Evolutionary conservation across 208 protist species (phyloP).

Genomic region (Trypanosoma conorhini): DNA sequence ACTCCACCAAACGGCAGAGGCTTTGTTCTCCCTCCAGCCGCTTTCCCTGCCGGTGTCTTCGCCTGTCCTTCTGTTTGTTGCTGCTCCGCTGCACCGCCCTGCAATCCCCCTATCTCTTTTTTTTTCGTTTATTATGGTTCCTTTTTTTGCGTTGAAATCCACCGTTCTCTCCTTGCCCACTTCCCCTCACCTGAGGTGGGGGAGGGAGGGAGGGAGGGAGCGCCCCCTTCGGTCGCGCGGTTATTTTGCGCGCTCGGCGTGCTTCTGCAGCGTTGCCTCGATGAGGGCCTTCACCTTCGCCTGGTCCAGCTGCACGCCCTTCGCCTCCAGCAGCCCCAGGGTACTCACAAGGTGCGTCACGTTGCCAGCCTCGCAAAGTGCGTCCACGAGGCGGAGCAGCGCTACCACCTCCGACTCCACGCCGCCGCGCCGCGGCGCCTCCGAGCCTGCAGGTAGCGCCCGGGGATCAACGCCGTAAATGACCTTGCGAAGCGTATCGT

Average conservation of each 20-base stretch:
- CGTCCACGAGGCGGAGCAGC: slow-evolving; percentile 58
- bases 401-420: slow-evolving; percentile 39
- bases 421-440: not conserved
- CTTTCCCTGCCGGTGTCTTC: not conserved
- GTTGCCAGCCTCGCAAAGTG: slow-evolving; percentile 65
- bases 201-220: too few species aligned
- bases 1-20: not conserved
- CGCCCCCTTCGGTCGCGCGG: not conserved
- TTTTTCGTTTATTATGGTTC: not conserved
- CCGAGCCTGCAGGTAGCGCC: slow-evolving; percentile 30
- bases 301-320: slow-evolving; percentile 49
- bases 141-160: not conserved
- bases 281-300: slow-evolving; percentile 55
- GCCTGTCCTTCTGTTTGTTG: too few species aligned
- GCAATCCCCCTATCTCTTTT: not conserved
- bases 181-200: not conserved
- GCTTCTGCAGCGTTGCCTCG: slow-evolving; percentile 65
- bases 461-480: slow-evolving; percentile 64
- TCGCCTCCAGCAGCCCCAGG: slow-evolving; percentile 55
- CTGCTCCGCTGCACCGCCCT: too few species aligned
- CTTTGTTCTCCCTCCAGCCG: not conserved
- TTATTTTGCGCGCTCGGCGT: slow-evolving; percentile 13
- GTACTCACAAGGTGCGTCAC: slow-evolving; percentile 55
- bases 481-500: slow-evolving; percentile 62
- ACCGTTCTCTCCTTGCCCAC: not conserved